Conservation (phyloP, 2,329 filamentous ascomycete species). For the Diplodia mutila region DNA sequence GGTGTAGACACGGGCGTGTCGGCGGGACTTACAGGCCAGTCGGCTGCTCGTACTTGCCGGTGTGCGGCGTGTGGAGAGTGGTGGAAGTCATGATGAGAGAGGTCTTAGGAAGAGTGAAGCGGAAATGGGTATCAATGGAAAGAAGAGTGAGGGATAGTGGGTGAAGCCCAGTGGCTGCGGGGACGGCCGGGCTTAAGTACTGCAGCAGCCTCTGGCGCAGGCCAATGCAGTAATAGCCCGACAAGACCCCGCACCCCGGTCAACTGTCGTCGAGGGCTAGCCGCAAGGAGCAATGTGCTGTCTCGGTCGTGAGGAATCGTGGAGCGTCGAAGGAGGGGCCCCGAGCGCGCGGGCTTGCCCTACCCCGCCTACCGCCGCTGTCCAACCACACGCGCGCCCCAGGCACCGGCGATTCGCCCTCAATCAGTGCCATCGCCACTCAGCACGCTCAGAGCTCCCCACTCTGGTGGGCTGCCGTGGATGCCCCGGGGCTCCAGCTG, state of each 20-base stretch:
- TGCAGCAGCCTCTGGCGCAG: background rate
- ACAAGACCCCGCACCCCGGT: conserved; percentile 18
- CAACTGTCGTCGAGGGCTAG: conserved; percentile 9
- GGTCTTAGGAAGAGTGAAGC: conserved; percentile 25
- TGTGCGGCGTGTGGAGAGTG: conserved; percentile 70
- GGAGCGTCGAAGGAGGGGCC: conserved; percentile 13
- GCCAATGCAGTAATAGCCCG: conserved; percentile 7
- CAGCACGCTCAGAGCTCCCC: background rate
- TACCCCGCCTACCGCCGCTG: conserved; percentile 13
- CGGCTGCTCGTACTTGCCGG: conserved; percentile 61
- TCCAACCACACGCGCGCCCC: background rate
- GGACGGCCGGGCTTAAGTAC: conserved; percentile 20
- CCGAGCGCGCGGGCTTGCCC: conserved; percentile 7
- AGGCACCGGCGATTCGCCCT: background rate
- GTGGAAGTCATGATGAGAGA: conserved; percentile 53
- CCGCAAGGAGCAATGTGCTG: conserved; percentile 13
- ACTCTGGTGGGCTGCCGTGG: conserved; percentile 3
- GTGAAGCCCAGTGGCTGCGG: conserved; percentile 6
- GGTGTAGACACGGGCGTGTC: background rate
- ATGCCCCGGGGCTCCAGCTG: background rate
- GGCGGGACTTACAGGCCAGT: conserved; percentile 54
- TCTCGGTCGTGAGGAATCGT: conserved; percentile 23
- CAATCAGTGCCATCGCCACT: background rate
- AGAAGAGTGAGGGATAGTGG: conserved; percentile 1
- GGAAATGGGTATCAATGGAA: conserved; percentile 35